Evolutionary conservation across 2,329 filamentous ascomycete genomes (phyloP), one percentile per base, ranked within the genome.

Genomic region (Fonsecaea nubica): DNA sequence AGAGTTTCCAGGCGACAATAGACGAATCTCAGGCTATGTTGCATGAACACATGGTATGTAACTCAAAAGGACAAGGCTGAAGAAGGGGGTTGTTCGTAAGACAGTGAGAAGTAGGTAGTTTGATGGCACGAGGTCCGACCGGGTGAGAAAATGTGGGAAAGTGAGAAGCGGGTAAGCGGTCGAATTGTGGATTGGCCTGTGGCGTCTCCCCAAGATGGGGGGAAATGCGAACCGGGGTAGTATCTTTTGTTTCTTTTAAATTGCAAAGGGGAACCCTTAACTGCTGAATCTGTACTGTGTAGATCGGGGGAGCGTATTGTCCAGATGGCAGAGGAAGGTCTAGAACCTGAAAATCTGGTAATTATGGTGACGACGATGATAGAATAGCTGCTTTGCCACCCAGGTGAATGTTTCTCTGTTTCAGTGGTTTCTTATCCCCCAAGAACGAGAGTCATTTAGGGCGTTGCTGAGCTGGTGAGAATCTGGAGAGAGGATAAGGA

Each of bases 111-210:
- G 45, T 21, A 50, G 45, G 45, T 25, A 50, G 58, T 53, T 57
- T 61, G 38, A 59, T 59, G 58, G 45, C 42, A 25, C 25, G 48
- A 61, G 32, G 48, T 53, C 36, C 58, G 58, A 53, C 21, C 18
- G 45, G 50, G n/a, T 36, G 42, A n/a, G 57, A 59, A 59, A 59
- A 59, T 61, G 58, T 61, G 58, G 58, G 58, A 53, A 53, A 32
- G 45, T 50, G 36, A 40, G 58, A 60, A 38, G 58, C 58, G 58
- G 58, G 45, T 61, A 38, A 61, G 58, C 58, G 58, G 35, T 36
- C 30, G 18, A 36, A 25, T 21, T 53, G 58, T 61, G 58, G 58
- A 53, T 61, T 61, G 45, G 58, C 36, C 45, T 18, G 45, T 52
- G 58, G 45, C 58, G 50, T 61, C 42, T 52, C 45, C 25, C 35